Percentiles rank a stretch among this genome's conserved stretches.
Evolutionary conservation across 179 eudicot species (phyloP).

Genomic region (Gypsophila paniculata): DNA sequence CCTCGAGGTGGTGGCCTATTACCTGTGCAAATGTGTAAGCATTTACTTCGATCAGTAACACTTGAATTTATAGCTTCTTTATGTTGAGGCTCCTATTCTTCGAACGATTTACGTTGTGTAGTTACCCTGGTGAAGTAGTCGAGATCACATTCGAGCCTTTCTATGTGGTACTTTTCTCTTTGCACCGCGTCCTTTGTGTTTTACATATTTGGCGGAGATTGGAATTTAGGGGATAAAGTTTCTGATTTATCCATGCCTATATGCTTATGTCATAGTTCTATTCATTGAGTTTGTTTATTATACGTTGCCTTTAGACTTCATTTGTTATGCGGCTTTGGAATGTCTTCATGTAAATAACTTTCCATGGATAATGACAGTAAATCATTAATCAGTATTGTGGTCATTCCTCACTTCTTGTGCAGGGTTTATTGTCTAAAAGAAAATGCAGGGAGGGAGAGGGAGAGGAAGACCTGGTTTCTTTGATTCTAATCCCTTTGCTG

Average conservation of each 20-base stretch:
- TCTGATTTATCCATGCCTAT: not conserved
- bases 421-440: conserved; percentile 17
- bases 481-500: conserved; percentile 60
- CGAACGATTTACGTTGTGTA: not conserved
- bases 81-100: not conserved
- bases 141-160: not conserved
- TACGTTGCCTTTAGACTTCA: no score
- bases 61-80: not conserved
- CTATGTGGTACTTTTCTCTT: not conserved
- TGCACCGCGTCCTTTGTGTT: not conserved
- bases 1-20: not conserved
- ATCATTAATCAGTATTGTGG: not conserved
- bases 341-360: not conserved
- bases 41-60: not conserved
- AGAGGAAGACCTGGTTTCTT: conserved; percentile 46
- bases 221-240: not conserved
- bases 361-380: conserved; percentile 3
- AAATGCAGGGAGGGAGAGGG: conserved; percentile 63
- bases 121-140: not conserved
- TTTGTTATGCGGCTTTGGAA: not conserved
- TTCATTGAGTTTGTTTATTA: no score
- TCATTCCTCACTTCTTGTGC: not conserved
- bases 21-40: not conserved
- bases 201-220: not conserved
- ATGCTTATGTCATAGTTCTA: not conserved